Percentiles rank a stretch among this genome's conserved stretches.
phyloP scores from a whole-genome alignment of 306 rosid genomes.

The Casuarina glauca region DNA sequence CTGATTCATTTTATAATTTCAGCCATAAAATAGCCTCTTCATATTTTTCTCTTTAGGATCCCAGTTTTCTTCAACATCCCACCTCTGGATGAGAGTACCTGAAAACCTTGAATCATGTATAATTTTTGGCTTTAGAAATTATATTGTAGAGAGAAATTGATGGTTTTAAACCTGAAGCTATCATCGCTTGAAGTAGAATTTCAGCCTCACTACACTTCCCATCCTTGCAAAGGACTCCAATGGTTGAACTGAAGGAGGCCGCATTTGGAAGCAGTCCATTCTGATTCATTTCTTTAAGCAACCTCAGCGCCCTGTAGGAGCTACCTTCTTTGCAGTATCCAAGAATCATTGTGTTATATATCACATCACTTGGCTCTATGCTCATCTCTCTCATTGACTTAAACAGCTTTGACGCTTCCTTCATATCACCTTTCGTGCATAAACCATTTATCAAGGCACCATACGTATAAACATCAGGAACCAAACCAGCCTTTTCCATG shows the following conservation, averaged over 20 bases:
- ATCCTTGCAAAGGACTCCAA: conserved; percentile 58
- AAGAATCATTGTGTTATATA: conserved; percentile 63
- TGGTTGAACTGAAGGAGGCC: conserved; percentile 59
- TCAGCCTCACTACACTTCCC: conserved; percentile 67
- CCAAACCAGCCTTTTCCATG: conserved; percentile 67
- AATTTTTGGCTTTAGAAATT: conserved; percentile 34
- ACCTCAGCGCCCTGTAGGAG: conserved; percentile 69
- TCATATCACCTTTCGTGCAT: conserved; percentile 60
- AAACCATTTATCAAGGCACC: conserved; percentile 74
- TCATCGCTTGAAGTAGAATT: conserved; percentile 48
- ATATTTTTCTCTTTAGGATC: neutral
- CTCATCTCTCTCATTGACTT: conserved; percentile 49
- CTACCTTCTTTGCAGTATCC: conserved; percentile 81
- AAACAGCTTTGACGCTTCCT: conserved; percentile 59
- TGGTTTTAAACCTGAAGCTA: conserved; percentile 47
- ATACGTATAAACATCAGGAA: conserved; percentile 57
- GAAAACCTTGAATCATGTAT: conserved; percentile 4
- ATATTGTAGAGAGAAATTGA: conserved; percentile 46
- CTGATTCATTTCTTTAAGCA: conserved; percentile 66
- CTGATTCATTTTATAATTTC: neutral
- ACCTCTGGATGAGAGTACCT: neutral
- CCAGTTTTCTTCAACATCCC: neutral
- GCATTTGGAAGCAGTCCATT: conserved; percentile 61
- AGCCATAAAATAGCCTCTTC: neutral
- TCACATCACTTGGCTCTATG: conserved; percentile 60